Evolutionary conservation across 495 filamentous ascomycete species (phyloP), one percentile per base, ranked within the genome.

Genomic region (Hypoxylon intermedium): DNA sequence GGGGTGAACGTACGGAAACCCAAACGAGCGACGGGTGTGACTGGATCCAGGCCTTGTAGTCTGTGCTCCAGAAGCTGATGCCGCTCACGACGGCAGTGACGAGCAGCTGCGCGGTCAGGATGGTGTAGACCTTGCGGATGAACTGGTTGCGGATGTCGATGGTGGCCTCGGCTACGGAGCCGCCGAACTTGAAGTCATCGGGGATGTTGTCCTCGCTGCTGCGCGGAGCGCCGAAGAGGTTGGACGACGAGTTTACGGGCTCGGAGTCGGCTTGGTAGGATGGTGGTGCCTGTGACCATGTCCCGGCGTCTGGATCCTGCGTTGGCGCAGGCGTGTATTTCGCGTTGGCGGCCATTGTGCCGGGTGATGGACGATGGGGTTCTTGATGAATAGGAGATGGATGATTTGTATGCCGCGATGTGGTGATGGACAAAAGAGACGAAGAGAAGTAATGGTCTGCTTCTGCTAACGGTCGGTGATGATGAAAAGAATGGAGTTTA

Each of bases 141-240:
- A 99, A 98, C 78, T 93, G 89, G 86, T 97, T 96, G 58, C 94
- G 89, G 73, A 98, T 97, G 59, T 94, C 91, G 68, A 98, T 79
- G 7, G 92, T 95, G 34, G 88, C 95, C 77, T 97, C 95, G 55
- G 93, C 85, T 45, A 98, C 92, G 9, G 85, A 90, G 31, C 91
- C 92, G 38, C 92, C 92, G 68, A 93, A 98, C 87, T 96, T 98
- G 83, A 98, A 98, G 78, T 98, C 94, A 82, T 98, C 94, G 3
- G 94, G 94, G 38, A 98, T 71, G 71, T 97, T 92, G 72, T 93
- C 89, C 68, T 96, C 91, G 71, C 85, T 86, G 72, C 83, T 88
- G 59, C 94, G 87, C 49, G 87, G 81, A 48, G 73, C 78, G 44
- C 62, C 73, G 55, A 78, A 77, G 47, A 79, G 65, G 30, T 67